These are phyloP conservation scores for Mucor irregularis DNA, from an alignment of 371 early-diverging fungal species.

Conservation along the genomic window DNA sequence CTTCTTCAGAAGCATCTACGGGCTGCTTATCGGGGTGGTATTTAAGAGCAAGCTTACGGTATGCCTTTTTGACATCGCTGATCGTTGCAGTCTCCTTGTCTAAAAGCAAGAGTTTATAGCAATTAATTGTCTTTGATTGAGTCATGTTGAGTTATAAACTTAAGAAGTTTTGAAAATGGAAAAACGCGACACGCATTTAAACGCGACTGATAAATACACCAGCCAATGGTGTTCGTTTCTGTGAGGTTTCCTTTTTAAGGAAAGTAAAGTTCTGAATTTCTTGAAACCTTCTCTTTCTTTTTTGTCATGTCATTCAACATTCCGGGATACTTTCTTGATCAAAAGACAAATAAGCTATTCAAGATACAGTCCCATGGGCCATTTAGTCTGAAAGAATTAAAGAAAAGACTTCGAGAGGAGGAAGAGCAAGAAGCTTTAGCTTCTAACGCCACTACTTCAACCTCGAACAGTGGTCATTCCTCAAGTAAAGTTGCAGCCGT, in stretches of 20 bases:
- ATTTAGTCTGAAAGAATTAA: conserved; percentile 21
- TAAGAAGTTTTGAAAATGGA: not conserved
- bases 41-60: conserved; percentile 77
- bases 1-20: conserved; percentile 56
- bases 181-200: not conserved
- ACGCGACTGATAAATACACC: not conserved
- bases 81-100: conserved; percentile 54
- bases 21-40: conserved; percentile 85
- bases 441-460: not conserved
- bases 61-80: conserved; percentile 82
- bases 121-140: conserved; percentile 6
- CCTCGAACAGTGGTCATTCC: not conserved
- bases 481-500: not conserved
- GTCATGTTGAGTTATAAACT: not conserved
- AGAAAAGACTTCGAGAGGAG: conserved; percentile 18
- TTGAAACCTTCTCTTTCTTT: not conserved
- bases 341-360: conserved; percentile 20
- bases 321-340: conserved; percentile 28
- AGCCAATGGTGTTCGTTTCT: not conserved
- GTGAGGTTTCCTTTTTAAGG: not conserved
- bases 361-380: conserved; percentile 24
- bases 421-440: conserved; percentile 10
- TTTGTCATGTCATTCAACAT: conserved; percentile 22
- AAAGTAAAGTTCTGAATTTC: not conserved
- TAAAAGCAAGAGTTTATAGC: conserved; percentile 73